Conservation (phyloP, 139 green algal species). For the Nannochloris sp. region DNA sequence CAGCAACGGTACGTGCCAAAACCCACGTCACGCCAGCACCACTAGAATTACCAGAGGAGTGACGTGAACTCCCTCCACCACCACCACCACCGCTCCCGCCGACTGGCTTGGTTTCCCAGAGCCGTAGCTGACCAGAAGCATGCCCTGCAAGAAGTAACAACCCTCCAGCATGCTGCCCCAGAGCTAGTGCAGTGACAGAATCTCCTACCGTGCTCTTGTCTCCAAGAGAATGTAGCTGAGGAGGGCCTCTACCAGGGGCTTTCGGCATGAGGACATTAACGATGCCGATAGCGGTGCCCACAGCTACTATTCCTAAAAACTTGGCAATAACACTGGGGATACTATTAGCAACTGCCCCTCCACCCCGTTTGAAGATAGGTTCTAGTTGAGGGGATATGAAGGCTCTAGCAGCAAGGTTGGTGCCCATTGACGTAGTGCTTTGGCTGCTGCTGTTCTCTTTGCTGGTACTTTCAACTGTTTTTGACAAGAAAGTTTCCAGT, state of each 20-base stretch:
- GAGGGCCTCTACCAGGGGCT: not conserved
- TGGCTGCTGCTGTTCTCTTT: not conserved
- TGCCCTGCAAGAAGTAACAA: conserved; percentile 21
- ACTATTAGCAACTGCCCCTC: not conserved
- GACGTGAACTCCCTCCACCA: not conserved
- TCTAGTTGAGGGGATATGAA: conserved; percentile 24
- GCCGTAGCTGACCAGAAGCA: conserved; percentile 2
- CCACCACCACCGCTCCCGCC: not conserved
- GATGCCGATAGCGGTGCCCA: conserved; percentile 11
- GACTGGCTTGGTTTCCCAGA: conserved; percentile 24
- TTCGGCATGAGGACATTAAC: conserved; percentile 13
- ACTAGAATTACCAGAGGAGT: not conserved
- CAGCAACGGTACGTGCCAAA: conserved; percentile 5
- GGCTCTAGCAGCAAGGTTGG: conserved; percentile 2
- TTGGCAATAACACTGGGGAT: conserved; percentile 5
- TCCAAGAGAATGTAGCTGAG: not conserved
- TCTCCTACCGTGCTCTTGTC: not conserved
- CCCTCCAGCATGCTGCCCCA: conserved; percentile 9
- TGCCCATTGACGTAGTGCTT: not conserved
- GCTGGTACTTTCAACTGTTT: not conserved
- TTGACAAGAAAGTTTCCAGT: not conserved
- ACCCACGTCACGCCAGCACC: conserved; percentile 14
- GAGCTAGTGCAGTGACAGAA: conserved; percentile 16
- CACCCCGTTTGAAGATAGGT: not conserved
- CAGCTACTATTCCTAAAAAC: conserved; percentile 17